Base-by-base conservation (phyloP, 768 basidiomycete genomes). In the Tephrocybe sp. region DNA sequence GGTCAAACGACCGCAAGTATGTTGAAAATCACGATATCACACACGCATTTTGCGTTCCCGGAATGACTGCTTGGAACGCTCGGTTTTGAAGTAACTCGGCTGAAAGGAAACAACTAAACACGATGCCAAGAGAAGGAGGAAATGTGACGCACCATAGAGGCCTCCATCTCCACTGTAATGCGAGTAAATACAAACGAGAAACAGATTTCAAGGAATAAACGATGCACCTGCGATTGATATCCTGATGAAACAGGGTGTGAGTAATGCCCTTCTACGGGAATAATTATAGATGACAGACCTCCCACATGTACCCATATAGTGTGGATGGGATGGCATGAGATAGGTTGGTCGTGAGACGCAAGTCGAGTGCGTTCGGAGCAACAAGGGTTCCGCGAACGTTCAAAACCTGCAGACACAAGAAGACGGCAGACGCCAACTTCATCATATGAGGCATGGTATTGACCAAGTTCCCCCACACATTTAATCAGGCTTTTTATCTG, bases 61-160 rank as follows among this genome's bases (percentile, higher is more conserved):
- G 75, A 19, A 74, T 69, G 23, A 82, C 78, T 41, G 70, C 71
- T 58, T 83, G 82, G 60, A 83, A 81, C 2, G 82, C 80, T 16
- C 81, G 68, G 57, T 84, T 83, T 57, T 78, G 79, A 3, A 83
- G 63, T 19, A 81, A 56, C 54, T 67, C 67, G 37, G 55, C 66
- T 66, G 10, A 30, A 39, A 15, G 25, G 27, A 34, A n/a, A 15
- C 10, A 38, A 13, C 9, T 30, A 15, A 46, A 41, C 25, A 9
- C 5, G 25, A 29, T 19, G 45, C 3, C 21, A 9, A 1, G 13
- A 22, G 25, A 33, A 9, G 9, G 9, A n/a, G 22, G 8, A 5
- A n/a, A 18, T 4, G 13, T 16, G 25, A 16, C 38, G 53, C 9
- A 63, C 68, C 72, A 57, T 74, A 73, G 30, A 74, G 55, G 8